Base-by-base conservation (phyloP, 495 filamentous ascomycete species). In the Cudoniella acicularis region DNA sequence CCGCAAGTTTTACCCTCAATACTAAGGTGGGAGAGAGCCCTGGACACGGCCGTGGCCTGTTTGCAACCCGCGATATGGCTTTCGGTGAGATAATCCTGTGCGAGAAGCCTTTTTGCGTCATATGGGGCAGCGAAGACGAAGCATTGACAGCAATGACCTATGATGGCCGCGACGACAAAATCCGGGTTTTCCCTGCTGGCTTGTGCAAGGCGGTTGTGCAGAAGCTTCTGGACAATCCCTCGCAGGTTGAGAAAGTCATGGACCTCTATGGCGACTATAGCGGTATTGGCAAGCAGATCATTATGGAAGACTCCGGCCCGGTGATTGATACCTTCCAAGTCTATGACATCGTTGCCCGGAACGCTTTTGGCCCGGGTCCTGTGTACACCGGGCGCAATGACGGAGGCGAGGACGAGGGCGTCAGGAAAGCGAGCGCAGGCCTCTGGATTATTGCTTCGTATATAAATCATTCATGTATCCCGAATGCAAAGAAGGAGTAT, bases 391-490 rank as follows among this genome's bases (percentile, higher is more conserved):
- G 21, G 3, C 11, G 18, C n/a, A 9, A 41, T 1, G 0, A 22
- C 20, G 63, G 51, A 2, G n/a, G n/a, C n/a, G n/a, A n/a, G n/a
- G 69, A 70, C 30, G 71, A 63, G 46, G 57, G 54, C 17, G 52
- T 53, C 0, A 60, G 54, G 48, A 64, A 66, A 47, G 70, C 69
- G 24, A 71, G 70, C 1, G 68, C 70, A 57, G 81, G 80, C 0
- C 49, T 86, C 18, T 86, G 83, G 83, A 60, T 70, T 4, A 57
- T 73, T 36, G 79, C 80, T 16, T 80, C 80, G 0, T 79, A 75
- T 67, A 74, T 80, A 41, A 85, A 86, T 60, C 82, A 85, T 59
- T 74, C 73, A 18, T 85, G 82, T 62, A 4, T 74, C 49, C 61
- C 67, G 16, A 84, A 79, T 60, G 64, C 68, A 17, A 46, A 56